Evolutionary conservation across 192 early-diverging fungal genomes (phyloP).

Genomic region (Linnemannia schmuckeri): DNA sequence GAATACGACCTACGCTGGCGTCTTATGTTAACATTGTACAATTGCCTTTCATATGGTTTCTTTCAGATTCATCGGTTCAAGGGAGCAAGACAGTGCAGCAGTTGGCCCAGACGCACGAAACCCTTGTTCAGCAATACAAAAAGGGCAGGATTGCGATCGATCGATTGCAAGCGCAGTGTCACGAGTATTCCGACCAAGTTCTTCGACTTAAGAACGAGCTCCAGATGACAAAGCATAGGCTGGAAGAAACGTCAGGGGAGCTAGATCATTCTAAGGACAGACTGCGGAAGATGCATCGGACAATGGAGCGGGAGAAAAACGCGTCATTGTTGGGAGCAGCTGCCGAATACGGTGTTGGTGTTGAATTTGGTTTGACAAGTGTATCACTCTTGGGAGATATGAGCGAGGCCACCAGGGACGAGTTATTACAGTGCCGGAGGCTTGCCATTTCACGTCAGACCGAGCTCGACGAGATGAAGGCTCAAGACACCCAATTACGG

Average conservation of each 20-base stretch:
- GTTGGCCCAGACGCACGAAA: constrained; percentile 5
- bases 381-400: constrained; percentile 15
- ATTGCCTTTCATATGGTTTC: background rate
- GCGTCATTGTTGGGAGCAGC: background rate
- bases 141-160: constrained; percentile 34
- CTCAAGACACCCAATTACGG: constrained; percentile 11
- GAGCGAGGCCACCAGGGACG: constrained; percentile 35
- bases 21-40: background rate
- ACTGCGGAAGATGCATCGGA: constrained; percentile 16
- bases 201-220: constrained; percentile 30
- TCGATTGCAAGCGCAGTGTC: constrained; percentile 31
- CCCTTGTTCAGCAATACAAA: constrained; percentile 11
- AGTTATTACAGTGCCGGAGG: constrained; percentile 34
- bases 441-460: constrained; percentile 25
- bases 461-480: constrained; percentile 42
- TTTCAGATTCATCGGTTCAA: constrained; percentile 9
- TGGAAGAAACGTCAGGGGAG: constrained; percentile 14
- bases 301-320: constrained; percentile 19
- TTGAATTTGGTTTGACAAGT: background rate
- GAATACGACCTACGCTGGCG: background rate
- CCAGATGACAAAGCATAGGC: constrained; percentile 28
- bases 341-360: background rate
- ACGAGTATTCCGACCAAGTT: constrained; percentile 24
- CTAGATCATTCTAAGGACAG: constrained; percentile 16
- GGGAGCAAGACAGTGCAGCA: constrained; percentile 14